A percentile compares a stretch with the other conserved stretches of the same genome.
Conservation (phyloP, 176 grass and related monocot species). For the Triticum dicoccoides region DNA sequence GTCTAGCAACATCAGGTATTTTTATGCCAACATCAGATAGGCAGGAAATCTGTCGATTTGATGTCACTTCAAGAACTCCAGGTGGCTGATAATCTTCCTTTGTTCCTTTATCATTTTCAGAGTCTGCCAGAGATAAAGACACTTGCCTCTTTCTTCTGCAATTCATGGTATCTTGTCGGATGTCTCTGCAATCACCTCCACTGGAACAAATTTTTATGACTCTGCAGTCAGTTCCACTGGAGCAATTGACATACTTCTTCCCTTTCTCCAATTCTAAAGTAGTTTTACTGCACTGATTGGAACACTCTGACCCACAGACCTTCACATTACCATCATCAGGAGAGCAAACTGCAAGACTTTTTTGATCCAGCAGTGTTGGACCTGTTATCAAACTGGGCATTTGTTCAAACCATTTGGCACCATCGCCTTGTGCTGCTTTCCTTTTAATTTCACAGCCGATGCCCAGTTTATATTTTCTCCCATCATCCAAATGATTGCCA, state of each 20-base stretch:
- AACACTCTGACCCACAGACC: not conserved
- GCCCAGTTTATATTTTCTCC: constrained; percentile 15
- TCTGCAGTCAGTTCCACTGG: constrained; percentile 12
- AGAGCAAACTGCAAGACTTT: not conserved
- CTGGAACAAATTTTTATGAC: not conserved
- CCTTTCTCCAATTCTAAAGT: constrained; percentile 9
- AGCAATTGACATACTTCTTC: not conserved
- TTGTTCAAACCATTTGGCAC: constrained; percentile 6
- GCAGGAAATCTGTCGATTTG: constrained; percentile 18
- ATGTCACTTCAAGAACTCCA: constrained; percentile 2
- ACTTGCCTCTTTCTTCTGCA: constrained; percentile 21
- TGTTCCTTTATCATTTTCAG: not conserved
- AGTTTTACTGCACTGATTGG: constrained; percentile 20
- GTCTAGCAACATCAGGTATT: constrained; percentile 14
- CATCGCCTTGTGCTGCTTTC: not conserved
- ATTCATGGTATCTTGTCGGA: constrained; percentile 1
- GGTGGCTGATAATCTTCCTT: not conserved
- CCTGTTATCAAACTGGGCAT: not conserved
- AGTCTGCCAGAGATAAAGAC: not conserved
- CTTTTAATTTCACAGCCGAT: constrained; percentile 5
- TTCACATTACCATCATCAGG: constrained; percentile 21
- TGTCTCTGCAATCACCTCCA: not conserved
- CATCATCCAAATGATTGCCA: constrained; percentile 8
- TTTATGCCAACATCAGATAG: not conserved
- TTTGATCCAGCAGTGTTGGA: not conserved